phyloP scores from a whole-genome alignment of 176 grass and related monocot species.

The Zizania latifolia region DNA sequence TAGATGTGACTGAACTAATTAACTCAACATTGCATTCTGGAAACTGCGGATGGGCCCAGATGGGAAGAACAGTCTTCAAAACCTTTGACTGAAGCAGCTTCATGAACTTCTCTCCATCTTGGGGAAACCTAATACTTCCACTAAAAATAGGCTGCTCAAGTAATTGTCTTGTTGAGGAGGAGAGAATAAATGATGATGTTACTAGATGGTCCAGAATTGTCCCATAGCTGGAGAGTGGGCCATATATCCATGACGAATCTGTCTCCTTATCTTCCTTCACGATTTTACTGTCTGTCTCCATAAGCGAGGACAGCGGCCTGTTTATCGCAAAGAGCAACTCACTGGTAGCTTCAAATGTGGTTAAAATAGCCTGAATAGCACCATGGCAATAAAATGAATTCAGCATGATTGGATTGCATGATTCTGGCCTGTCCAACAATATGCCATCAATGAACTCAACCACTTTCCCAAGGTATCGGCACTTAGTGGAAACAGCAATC shows the following conservation, averaged over 20 bases:
- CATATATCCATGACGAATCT: constrained; percentile 91
- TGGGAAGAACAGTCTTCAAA: constrained; percentile 84
- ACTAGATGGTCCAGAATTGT: constrained; percentile 75
- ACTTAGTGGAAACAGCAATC: constrained; percentile 63
- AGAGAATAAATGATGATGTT: constrained; percentile 88
- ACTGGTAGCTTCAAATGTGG: constrained; percentile 92
- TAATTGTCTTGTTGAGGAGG: constrained; percentile 79
- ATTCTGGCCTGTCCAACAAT: constrained; percentile 89
- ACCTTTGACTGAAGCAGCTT: constrained; percentile 91
- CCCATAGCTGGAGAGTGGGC: constrained; percentile 76
- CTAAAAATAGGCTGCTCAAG: constrained; percentile 89
- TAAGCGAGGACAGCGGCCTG: constrained; percentile 58
- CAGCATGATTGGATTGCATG: constrained; percentile 82
- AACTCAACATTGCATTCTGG: constrained; percentile 76
- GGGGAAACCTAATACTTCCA: constrained; percentile 58
- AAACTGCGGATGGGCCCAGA: constrained; percentile 89
- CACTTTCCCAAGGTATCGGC: constrained; percentile 84
- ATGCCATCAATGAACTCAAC: constrained; percentile 87
- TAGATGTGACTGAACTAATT: constrained; percentile 81
- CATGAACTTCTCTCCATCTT: constrained; percentile 81
- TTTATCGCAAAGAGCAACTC: constrained; percentile 90
- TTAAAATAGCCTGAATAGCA: constrained; percentile 82
- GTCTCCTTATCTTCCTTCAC: constrained; percentile 57
- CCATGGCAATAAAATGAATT: constrained; percentile 87
- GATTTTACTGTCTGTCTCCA: constrained; percentile 70